Base-by-base conservation (phyloP, 2,329 filamentous ascomycete genomes). In the Westerdykella sp. region DNA sequence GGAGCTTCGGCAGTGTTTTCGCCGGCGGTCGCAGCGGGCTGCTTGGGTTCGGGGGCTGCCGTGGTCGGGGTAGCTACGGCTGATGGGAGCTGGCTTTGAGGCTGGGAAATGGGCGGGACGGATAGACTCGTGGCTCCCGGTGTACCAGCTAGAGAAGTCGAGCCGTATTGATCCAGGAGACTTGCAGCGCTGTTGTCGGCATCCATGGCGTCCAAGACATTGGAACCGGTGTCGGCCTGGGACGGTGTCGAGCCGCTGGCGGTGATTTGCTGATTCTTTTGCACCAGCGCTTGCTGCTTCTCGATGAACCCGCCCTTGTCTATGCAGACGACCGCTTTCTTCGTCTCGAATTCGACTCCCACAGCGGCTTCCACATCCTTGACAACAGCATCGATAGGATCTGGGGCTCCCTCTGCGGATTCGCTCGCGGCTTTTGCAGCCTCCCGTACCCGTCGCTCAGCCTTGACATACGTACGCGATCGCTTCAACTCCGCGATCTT, bases 371-470 rank as follows among this genome's bases (percentile, higher is more conserved):
- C 87, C 1, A 95, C 79, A 42, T 87, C 80, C 34, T 79, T 75
- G 18, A 90, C 76, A 32, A 96, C 82, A 41, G 87, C 81, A 21
- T 89, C 84, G 11, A 90, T 72, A 7, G 79, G 80, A 6, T 68
- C 68, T 3, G 44, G 34, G 15, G 37, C 44, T 13, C 59, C 60
- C 32, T 62, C 47, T 18, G 28, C 6, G 18, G 43, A 40, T 10
- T 37, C 15, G 25, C 40, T 46, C 10, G 53, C 42, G 12, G 46
- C 30, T 14, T 47, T 48, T 10, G 25, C 25, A 37, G 77, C 67
- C 42, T 76, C 76, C 28, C 87, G 80, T 43, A 97, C 72, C 46
- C 86, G 80, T 54, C 83, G 79, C 67, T 96, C 91, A 1, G 87
- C 85, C 44, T 79, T 74, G 54, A 81, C 83, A 39, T 95, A 74